Base-by-base conservation (phyloP, 148 eudicot species). In the Salicornia ramosissima region DNA sequence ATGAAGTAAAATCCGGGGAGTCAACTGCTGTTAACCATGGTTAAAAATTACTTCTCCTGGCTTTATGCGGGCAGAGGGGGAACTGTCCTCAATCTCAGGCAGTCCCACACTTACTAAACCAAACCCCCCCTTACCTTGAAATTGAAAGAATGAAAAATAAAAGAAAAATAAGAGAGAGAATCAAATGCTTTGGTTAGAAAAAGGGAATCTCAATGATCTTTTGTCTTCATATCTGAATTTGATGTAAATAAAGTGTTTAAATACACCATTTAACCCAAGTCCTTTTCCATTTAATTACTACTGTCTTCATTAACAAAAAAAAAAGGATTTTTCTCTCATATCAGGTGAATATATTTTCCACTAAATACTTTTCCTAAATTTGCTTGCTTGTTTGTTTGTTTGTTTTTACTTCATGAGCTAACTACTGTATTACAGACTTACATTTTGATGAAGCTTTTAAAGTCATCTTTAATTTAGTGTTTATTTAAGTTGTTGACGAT, bases 111-210 rank as follows among this genome's bases (percentile, higher is more conserved):
- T 69, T 52, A 54, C 50, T 30, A 21, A 30, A 14, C 29, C 9
- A 53, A 28, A 47, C 13, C 63, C 56, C 4, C 40, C 8, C 40
- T 36, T 3, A 36, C 40, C 40, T 36, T 4, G 8, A 36, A 36
- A 36, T 3, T 36, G 8, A 36, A 36, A 36, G 40, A 36, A 36
- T 3, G 40, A 36, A 36, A 36, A 36, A 36, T 36, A 36, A 36
- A 36, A 3, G 8, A 47, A 9, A 22, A 31, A 28, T 22, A 76
- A 9, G 34, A 22, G 10, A 40, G 59, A 67, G 74, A 71, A 78
- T 81, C 71, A 67, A 69, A 26, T 77, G 56, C 80, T 80, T 64
- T 78, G 28, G 15, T 56, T 54, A 77, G 42, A 49, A 62, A 80
- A 52, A 67, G 71, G 65, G 77, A 71, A 64, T 50, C 76, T 61